A percentile compares a stretch with the other conserved stretches of the same genome.
phyloP scores from a whole-genome alignment of 2,329 filamentous ascomycete genomes.

The Calonectria henricotiae region DNA sequence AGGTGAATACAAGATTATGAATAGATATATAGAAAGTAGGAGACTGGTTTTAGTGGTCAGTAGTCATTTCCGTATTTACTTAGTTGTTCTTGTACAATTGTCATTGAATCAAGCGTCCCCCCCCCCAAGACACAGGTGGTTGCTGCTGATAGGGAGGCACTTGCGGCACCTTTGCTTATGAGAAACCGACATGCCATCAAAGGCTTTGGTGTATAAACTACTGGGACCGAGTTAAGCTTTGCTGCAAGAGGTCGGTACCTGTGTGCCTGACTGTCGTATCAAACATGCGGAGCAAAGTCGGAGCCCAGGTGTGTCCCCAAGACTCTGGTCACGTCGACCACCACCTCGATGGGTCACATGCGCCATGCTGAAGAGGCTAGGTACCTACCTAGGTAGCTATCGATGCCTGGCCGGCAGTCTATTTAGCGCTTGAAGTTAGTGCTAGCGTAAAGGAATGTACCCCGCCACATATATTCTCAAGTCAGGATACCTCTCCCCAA shows the following conservation, averaged over 20 bases:
- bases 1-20: not conserved
- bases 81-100: too few relatives aligned
- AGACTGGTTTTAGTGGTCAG: not conserved
- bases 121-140: too few relatives aligned
- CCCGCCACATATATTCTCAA: rapidly evolving
- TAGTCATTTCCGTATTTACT: too few relatives aligned
- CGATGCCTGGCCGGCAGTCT: not conserved
- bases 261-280: conserved; percentile 11
- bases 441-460: not conserved
- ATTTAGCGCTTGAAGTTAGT: conserved; percentile 8
- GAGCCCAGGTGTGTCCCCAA: conserved; percentile 21
- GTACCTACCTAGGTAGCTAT: conserved; percentile 20
- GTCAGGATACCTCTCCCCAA: conserved; percentile 20
- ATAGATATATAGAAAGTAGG: not conserved
- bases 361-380: conserved; percentile 11
- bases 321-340: conserved; percentile 7
- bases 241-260: conserved; percentile 12
- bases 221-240: conserved; percentile 13
- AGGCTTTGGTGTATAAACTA: conserved; percentile 4
- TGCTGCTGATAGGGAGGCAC: too few relatives aligned
- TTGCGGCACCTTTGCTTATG: not conserved
- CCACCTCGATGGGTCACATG: conserved; percentile 42
- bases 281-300: conserved; percentile 20
- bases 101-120: too few relatives aligned
- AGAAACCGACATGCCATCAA: not conserved